Conservation (phyloP, 495 filamentous ascomycete species). For the Schizothecium vesticola region DNA sequence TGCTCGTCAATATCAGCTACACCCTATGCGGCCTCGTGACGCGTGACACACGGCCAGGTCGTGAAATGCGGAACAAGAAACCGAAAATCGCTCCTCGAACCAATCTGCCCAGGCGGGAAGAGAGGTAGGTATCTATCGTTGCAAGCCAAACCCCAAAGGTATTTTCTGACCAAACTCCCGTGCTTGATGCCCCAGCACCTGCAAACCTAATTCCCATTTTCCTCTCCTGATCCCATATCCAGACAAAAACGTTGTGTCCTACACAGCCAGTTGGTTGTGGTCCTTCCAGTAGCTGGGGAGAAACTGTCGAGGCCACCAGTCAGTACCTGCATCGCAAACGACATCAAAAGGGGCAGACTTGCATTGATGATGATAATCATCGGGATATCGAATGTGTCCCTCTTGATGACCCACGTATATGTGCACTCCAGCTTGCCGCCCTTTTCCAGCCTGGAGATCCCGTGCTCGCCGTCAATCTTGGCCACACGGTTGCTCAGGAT, state of each 20-base stretch:
- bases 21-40: too few relatives aligned
- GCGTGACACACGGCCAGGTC: too few relatives aligned
- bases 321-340: not conserved
- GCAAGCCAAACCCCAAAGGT: not conserved
- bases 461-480: constrained; percentile 69
- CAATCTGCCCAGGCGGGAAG: not conserved
- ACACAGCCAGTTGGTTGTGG: constrained; percentile 46
- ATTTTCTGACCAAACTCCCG: not conserved
- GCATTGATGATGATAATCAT: constrained; percentile 98
- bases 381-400: constrained; percentile 96
- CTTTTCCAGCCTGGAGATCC: constrained; percentile 68
- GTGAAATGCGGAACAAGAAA: too few relatives aligned
- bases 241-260: constrained; percentile 1
- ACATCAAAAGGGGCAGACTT: constrained; percentile 36
- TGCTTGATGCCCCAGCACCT: not conserved
- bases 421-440: constrained; percentile 92
- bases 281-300: constrained; percentile 47
- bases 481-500: constrained; percentile 49
- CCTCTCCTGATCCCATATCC: constrained; percentile 1
- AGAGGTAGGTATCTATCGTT: not conserved
- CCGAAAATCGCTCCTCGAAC: too few relatives aligned
- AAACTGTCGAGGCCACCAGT: constrained; percentile 32
- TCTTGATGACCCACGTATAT: constrained; percentile 93
- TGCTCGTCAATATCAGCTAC: not conserved
- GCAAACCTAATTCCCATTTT: constrained; percentile 9